Base-by-base conservation (phyloP, 169 alveolate genomes). In the Plasmodium blacklocki region DNA sequence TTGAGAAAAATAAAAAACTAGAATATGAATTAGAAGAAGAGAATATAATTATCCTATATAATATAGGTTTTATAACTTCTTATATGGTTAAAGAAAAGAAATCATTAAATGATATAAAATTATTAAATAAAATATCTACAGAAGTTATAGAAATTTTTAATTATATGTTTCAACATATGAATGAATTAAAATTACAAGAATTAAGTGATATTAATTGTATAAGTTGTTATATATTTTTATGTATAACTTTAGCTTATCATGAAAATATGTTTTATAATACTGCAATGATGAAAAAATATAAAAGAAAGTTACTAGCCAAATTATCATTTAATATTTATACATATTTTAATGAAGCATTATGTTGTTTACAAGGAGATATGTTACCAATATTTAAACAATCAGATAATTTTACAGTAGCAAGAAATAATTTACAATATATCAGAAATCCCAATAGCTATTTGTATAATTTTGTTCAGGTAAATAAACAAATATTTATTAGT, bases 231-330 rank as follows among this genome's bases (percentile, higher is more conserved):
- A 32, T 83, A 8, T 83, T 83, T 63, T 83, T 83, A 49, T 83
- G 86, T 70, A 32, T 83, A n/a, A 15, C 86, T 19, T 21, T 59
- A 50, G 91, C 86, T 43, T 68, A 83, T 70, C 91, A 83, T 59
- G 91, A 83, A 70, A 83, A 83, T 83, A 67, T 83, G 83, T 83
- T 83, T 83, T 83, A 83, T 54, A 83, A 83, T 9, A 83, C 91
- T 19, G 91, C 91, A 8, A 49, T 83, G 52, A 60, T 47, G 32
- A 83, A 83, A 63, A 83, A 83, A 32, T 83, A 71, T 56, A 83
- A 83, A 63, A 21, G 91, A 62, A 83, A 83, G 29, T 83, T 83
- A 50, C 47, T 83, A 29, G 62, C 91, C 0, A 83, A 83, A 52
- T 73, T 83, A 39, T 54, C 86, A 12, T 83, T 19, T 29, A 83